Evolutionary conservation across 257 asterid species (phyloP).

Genomic region (Primulina tabacum): DNA sequence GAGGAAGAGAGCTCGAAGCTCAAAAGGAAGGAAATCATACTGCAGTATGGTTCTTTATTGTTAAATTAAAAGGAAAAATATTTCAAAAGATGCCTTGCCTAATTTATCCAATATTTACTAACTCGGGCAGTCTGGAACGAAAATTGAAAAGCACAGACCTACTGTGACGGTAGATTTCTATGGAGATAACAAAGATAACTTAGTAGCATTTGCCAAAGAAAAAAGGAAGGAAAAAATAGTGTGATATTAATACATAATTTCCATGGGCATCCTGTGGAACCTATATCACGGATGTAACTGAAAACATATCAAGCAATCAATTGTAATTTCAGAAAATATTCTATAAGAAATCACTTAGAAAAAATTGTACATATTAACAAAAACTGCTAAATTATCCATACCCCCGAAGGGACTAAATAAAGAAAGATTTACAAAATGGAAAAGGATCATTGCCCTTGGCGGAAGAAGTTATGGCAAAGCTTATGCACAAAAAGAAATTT

Average conservation of each 20-base stretch:
- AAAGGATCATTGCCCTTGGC: no score
- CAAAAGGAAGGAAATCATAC: neutral
- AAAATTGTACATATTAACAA: no score
- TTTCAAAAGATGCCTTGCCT: neutral
- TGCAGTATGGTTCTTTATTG: conserved; percentile 3
- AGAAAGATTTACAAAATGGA: neutral
- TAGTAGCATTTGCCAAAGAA: neutral
- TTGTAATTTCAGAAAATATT: neutral
- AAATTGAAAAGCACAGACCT: neutral
- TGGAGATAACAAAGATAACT: neutral
- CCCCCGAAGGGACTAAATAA: no score
- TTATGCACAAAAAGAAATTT: neutral
- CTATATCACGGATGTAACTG: neutral
- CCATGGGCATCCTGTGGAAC: conserved; percentile 3
- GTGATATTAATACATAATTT: neutral
- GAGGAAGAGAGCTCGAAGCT: neutral
- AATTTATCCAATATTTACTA: neutral
- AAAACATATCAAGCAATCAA: neutral
- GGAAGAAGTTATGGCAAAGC: neutral
- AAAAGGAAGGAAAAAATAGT: neutral
- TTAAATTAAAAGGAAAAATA: neutral
- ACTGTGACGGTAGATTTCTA: neutral
- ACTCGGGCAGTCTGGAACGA: neutral
- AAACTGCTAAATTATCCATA: no score
- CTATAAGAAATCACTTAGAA: no score